Evolutionary conservation across 805 yeast genomes (phyloP), one percentile per base, ranked within the genome.

Genomic region (Yamadazyma ubonensis): DNA sequence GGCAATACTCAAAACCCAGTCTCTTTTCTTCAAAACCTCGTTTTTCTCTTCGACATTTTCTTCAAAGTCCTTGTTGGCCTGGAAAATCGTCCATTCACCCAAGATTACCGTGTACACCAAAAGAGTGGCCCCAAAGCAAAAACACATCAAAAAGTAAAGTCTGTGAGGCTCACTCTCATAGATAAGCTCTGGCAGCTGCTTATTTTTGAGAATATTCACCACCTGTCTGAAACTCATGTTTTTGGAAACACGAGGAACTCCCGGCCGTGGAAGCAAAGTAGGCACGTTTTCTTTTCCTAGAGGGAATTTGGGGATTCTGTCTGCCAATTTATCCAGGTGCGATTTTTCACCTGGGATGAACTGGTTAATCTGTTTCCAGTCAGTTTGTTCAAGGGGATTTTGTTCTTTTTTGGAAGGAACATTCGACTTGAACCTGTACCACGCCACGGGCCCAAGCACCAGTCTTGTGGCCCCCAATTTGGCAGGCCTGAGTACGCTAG

Each of bases 111-210:
- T 86, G 57, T 86, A 86, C n/a, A 83, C 70, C 2, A 83, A 68
- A 50, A 83, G 77, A 8, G 82, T 79, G 27, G 85, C 63, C 0
- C 89, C 86, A 53, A 83, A 71, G 32, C 86, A 78, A 45, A 81
- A 78, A 55, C 86, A 76, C 15, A 79, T 74, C 8, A 85, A 64
- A 57, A 86, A 86, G 58, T 86, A 87, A 22, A 85, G 67, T 41
- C 84, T 67, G 55, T 87, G 95, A 0, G 93, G 86, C 60, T 87
- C 95, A 18, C 89, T 79, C 66, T 86, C 91, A 60, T 86, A 87
- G 31, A 86, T 71, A 39, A 86, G 65, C 53, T 86, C 95, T 1
- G 91, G 91, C 34, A 74, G 71, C 9, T 61, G 63, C 49, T 81
- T 77, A 28, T 65, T 63, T 43, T 73, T 67, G 44, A 86, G 63